phyloP scores from a whole-genome alignment of 2,329 filamentous ascomycete genomes.

The Kalmusia sp. region DNA sequence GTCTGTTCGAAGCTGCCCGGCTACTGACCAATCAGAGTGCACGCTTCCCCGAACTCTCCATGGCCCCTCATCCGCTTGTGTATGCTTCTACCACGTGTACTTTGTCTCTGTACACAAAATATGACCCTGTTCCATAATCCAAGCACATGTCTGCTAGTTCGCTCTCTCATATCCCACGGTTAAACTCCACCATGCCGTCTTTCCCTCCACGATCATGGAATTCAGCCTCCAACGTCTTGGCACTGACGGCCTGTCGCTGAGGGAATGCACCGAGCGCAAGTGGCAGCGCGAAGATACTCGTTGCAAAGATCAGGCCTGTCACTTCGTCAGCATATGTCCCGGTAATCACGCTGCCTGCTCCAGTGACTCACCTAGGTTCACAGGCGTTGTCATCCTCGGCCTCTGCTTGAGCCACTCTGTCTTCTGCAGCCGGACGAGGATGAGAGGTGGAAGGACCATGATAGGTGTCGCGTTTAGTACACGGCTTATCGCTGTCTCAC shows the following conservation, averaged over 20 bases:
- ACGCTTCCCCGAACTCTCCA: neutral
- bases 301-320: conserved; percentile 75
- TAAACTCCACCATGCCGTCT: conserved; percentile 90
- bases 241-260: conserved; percentile 82
- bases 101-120: neutral
- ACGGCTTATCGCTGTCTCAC: conserved; percentile 88
- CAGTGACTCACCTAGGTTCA: conserved; percentile 72
- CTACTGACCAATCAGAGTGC: conserved; percentile 3
- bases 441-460: conserved; percentile 91
- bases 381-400: conserved; percentile 77
- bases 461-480: conserved; percentile 95
- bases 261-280: conserved; percentile 92
- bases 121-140: neutral
- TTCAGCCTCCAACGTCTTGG: conserved; percentile 79
- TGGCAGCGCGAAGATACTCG: conserved; percentile 86
- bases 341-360: conserved; percentile 32
- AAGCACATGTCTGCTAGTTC: neutral
- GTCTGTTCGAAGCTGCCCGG: neutral
- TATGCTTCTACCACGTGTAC: neutral
- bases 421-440: conserved; percentile 84
- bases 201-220: conserved; percentile 83
- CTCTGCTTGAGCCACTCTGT: conserved; percentile 80
- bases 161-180: conserved; percentile 83
- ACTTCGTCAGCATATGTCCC: conserved; percentile 24
- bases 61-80: neutral